Percentiles rank a stretch among this genome's conserved stretches.
These are phyloP conservation scores for Darksidea phi DNA, from an alignment of 495 filamentous ascomycete species.

Conservation along the genomic window DNA sequence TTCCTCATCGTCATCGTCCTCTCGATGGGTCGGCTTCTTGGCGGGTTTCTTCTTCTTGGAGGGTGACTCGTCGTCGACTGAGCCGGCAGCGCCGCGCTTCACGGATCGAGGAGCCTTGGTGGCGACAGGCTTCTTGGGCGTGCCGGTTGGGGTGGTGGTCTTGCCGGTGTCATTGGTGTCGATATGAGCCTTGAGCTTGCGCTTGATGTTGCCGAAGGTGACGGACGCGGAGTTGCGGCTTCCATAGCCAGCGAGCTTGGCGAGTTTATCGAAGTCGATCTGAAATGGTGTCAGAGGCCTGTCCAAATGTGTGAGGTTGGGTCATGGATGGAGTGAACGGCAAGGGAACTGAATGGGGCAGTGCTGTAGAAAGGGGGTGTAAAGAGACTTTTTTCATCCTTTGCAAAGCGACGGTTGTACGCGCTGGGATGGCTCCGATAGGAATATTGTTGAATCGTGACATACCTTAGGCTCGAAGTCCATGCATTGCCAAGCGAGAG, in stretches of 20 bases:
- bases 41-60: conserved; percentile 2
- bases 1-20: conserved; percentile 20
- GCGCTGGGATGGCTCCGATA: too few relatives aligned
- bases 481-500: conserved; percentile 34
- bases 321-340: too few relatives aligned
- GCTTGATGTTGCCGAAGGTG: conserved; percentile 32
- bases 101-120: conserved; percentile 7
- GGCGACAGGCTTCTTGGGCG: not conserved
- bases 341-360: too few relatives aligned
- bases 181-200: conserved; percentile 24
- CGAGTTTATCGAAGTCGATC: conserved; percentile 36
- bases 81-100: conserved; percentile 6
- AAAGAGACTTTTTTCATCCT: too few relatives aligned
- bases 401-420: too few relatives aligned
- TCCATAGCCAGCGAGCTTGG: conserved; percentile 25
- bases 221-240: conserved; percentile 13
- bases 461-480: conserved; percentile 31
- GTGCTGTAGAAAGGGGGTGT: too few relatives aligned
- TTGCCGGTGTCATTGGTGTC: not conserved
- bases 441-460: too few relatives aligned
- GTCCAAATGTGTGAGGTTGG: too few relatives aligned
- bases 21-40: not conserved
- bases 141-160: not conserved
- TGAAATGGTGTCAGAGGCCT: conserved; percentile 10
- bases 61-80: not conserved